Base-by-base conservation (phyloP, 2,329 filamentous ascomycete species). In the Ophiostoma sp. region DNA sequence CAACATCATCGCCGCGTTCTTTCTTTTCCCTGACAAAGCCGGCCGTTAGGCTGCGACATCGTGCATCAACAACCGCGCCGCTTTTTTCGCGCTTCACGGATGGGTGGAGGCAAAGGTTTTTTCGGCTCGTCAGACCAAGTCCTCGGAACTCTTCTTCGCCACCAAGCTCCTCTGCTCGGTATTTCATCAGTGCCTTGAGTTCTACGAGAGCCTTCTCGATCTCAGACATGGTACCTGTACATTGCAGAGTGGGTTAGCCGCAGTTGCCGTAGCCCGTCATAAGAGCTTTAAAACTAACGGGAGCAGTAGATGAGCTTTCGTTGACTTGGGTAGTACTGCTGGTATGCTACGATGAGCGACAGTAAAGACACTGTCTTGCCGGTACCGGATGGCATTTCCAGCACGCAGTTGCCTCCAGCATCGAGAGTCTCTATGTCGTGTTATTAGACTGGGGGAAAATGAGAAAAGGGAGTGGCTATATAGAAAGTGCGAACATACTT, bases 301-400 rank as follows among this genome's bases (percentile, higher is more conserved):
- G 96, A 99, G 85, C 96, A 99, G 83, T 99, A 99, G 72, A 99
- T 98, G 70, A 99, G 90, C 83, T 99, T 99, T 72, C 97, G 88
- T 78, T 96, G 93, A 80, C 97, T 94, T 2, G 95, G 94, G 79
- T 95, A 95, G 80, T 95, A 91, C 81, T 96, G 93, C 82, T 99
- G 97, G 79, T 99, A 99, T 57, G 96, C 95, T 73, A 99, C 91
- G 79, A 99, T 99, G 78, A 99, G 88, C 0, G 96, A 98, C 61
- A 99, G 86, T 4, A 99, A 87, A 11, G 96, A 98, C 33, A 99
- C 93, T 0, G 96, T 99, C 86, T 99, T 99, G 75, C 96, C 96
- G 31, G 96, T 99, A 59, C 96, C 96, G 74, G 96, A 99, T 82
- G 96, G 96, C 96, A 99, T 99, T 84, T 99, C 96, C 78, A 99